Evolutionary conservation across 2,329 filamentous ascomycete genomes (phyloP), one percentile per base, ranked within the genome.

Genomic region (Cladosporium sp.): DNA sequence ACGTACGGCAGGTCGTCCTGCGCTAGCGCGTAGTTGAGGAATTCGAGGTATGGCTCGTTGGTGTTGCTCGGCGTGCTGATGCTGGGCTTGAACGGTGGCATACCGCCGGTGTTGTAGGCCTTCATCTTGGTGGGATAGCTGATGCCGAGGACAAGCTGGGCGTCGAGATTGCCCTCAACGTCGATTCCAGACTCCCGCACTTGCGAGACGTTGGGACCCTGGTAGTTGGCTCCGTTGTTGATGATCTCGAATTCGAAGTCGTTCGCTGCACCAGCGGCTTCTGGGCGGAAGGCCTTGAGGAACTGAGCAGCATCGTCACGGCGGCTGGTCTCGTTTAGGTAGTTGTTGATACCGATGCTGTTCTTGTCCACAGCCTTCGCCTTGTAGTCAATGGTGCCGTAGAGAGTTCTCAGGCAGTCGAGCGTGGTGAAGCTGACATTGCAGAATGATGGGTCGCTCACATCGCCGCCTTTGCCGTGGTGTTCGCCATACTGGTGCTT

Each of bases 41-140:
- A 86, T 12, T 74, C 74, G 1, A 86, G 71, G 65, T 86, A 88
- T 0, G 84, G 84, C 69, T 89, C 85, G 64, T 88, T 88, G 57
- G 73, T 75, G 64, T 83, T 76, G 19, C 56, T 70, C 17, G 73
- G 64, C 43, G 68, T 69, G 61, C 57, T 71, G 11, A 72, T 58
- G 36, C 80, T 73, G 0, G 80, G 73, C 9, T 72, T 67, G 60
- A 77, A 78, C 1, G 76, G 78, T 40, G 74, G 80, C 18, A 66
- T 69, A 15, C 83, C 84, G 18, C 74, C 82, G 1, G 80, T 83
- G 43, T 76, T 80, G 65, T 80, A 87, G 50, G 78, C 79, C 7
- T 70, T 73, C 41, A 82, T 73, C 8, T 77, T 75, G 3, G 79
- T 74, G 1, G 78, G 76, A 54, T 74, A 75, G 56, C 74, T 76